Evolutionary conservation across 169 alveolate species (phyloP), one percentile per base, ranked within the genome.

Genomic region (Blepharisma undulans): DNA sequence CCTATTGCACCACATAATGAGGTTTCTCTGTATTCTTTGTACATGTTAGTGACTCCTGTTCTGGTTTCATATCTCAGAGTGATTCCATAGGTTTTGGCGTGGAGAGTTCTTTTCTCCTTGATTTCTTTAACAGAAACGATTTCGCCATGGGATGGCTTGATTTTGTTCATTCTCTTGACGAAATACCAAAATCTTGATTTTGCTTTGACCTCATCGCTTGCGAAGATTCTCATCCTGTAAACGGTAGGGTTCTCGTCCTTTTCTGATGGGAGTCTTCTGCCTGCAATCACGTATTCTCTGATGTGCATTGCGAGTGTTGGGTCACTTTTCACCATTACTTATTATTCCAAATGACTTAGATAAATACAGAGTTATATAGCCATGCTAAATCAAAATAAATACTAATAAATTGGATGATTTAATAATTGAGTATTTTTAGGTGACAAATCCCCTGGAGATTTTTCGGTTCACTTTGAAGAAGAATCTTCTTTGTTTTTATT

Each of bases 41-140:
- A 99, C 99, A 99, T 99, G 98, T 99, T 99, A 95, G 98, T 99
- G 84, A 99, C 98, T 89, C 99, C 99, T 76, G 99, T 98, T 93
- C 99, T 98, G 93, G 99, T 98, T 96, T 98, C 98, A 95, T 99
- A 99, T 90, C 99, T 98, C 90, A 99, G 96, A 97, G 98, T 98
- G 84, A 99, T 97, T 77, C 99, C 99, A 96, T 97, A 99, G 97
- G 99, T 99, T 97, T 98, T 98, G 86, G 97, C 99, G 91, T 93
- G 93, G 74, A 98, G 94, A 33, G 99, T 98, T 92, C 97, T 92
- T 92, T 96, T 97, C 93, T 99, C 99, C 90, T 48, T 93, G 90
- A 97, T 91, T 94, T 95, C 97, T 90, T 97, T 93, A 89, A 98
- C 98, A 60, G 99, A 98, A 91, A 99, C 96, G 89, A 99, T 96